Percentiles rank a stretch among this genome's conserved stretches.
Evolutionary conservation across 176 grass and related monocot species (phyloP).

Genomic region (Oryza meridionalis): DNA sequence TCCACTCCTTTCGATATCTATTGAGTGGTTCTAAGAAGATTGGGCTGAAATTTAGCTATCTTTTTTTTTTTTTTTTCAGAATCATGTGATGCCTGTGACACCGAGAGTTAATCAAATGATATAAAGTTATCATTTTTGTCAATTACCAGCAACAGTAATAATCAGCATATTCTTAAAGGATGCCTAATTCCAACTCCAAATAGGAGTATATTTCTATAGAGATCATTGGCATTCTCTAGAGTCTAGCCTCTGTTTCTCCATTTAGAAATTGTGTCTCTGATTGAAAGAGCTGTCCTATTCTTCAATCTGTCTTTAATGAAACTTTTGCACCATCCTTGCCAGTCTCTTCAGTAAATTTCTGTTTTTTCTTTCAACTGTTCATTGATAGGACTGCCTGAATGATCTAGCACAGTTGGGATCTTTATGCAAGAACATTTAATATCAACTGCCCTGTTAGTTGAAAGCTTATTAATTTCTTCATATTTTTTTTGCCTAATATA

Average conservation of each 20-base stretch:
- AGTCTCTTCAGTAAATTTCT: slow-evolving; percentile 42
- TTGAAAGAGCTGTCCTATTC: slow-evolving; percentile 42
- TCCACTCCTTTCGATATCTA: slow-evolving; percentile 42
- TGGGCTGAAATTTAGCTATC: slow-evolving; percentile 19
- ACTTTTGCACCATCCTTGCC: slow-evolving; percentile 20
- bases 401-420: slow-evolving; percentile 18
- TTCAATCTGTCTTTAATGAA: slow-evolving; percentile 17
- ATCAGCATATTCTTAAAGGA: slow-evolving; percentile 43
- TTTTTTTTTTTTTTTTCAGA: background rate
- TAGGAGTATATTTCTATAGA: slow-evolving; percentile 12
- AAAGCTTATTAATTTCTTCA: slow-evolving; percentile 3
- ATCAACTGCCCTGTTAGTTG: background rate
- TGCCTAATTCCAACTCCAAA: slow-evolving; percentile 30
- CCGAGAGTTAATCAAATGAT: slow-evolving; percentile 20
- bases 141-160: background rate
- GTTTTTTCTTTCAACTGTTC: background rate
- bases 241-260: background rate
- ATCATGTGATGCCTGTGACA: slow-evolving; percentile 29
- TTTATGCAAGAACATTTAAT: slow-evolving; percentile 31
- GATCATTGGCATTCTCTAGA: slow-evolving; percentile 13
- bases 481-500: background rate
- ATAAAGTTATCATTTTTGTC: slow-evolving; percentile 25
- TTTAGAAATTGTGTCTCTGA: slow-evolving; percentile 7
- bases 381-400: slow-evolving; percentile 31
- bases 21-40: slow-evolving; percentile 27